phyloP scores from a whole-genome alignment of 2,329 filamentous ascomycete genomes.

The Hypoxylon rubiginosum region DNA sequence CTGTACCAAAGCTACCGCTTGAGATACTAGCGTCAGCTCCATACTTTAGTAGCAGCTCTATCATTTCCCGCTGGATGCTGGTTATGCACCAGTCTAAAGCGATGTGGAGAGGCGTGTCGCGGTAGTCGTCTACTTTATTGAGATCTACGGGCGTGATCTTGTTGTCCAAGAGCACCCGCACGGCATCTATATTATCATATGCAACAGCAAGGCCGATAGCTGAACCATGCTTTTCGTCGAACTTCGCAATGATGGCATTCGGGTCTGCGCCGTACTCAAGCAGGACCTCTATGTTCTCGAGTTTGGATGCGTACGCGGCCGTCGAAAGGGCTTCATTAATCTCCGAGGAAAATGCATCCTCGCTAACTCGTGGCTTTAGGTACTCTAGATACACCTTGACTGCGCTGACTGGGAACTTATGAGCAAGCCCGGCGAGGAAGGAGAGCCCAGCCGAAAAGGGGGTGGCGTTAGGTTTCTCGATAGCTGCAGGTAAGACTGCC shows the following conservation, averaged over 20 bases:
- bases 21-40: constrained; percentile 20
- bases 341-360: constrained; percentile 6
- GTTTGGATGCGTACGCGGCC: constrained; percentile 8
- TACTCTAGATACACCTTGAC: constrained; percentile 20
- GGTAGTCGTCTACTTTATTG: constrained; percentile 24
- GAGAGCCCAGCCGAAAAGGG: constrained; percentile 10
- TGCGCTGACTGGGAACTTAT: not conserved
- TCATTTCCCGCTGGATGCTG: not conserved
- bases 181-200: constrained; percentile 7
- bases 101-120: constrained; percentile 22
- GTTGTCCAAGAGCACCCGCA: constrained; percentile 14
- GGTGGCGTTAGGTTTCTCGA: not conserved
- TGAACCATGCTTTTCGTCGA: not conserved
- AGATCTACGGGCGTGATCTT: constrained; percentile 14
- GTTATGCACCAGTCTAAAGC: constrained; percentile 3
- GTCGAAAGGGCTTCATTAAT: constrained; percentile 13
- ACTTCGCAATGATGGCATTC: constrained; percentile 5
- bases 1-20: constrained; percentile 18
- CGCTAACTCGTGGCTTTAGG: constrained; percentile 8
- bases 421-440: constrained; percentile 12
- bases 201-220: constrained; percentile 13
- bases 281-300: constrained; percentile 7
- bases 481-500: not conserved
- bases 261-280: constrained; percentile 18
- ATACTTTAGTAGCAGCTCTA: constrained; percentile 9